Base-by-base conservation (phyloP, 495 filamentous ascomycete genomes). In the Beverwykella pulmonaria region DNA sequence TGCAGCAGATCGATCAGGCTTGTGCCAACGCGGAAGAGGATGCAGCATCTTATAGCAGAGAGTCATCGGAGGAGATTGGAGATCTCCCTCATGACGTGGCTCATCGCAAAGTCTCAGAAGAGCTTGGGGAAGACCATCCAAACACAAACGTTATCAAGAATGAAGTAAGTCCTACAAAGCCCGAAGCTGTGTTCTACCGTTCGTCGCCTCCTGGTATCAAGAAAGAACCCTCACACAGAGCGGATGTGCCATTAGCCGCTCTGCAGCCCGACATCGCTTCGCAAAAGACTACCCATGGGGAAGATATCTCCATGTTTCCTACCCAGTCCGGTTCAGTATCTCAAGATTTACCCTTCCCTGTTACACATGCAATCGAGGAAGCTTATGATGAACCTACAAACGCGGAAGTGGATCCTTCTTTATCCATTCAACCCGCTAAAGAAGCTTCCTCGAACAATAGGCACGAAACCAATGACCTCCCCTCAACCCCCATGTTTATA, bases 1-100 rank as follows among this genome's bases (percentile, higher is more conserved):
- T 69, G 17, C 27, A 44, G 3, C 32, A 64, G 32, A 69, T 69
- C 41, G 67, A 69, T 39, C 60, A 53, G 5, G 67, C 67, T 23
- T 69, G 67, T 52, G 60, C 36, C 1, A 39, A 64, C 49, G 47
- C 56, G 15, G 55, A 64, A 10, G 59, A 60, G 19, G 48, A 64
- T 55, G 47, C 48, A 1, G 55, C 12, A 2, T 39, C 12, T 14
- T 15, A 27, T n/a, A 19, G 14, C 25, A 57, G 59, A 59, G 54
- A 46, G 20, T n/a, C 36, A 22, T 68, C 65, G 8, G 41, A 50
- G 44, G 65, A 68, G 25, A 44, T 68, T 5, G 57, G 57, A 1
- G 49, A 47, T 34, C 17, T 10, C 22, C 22, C 12, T 3, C 41
- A 17, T 12, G 15, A 15, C 1, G 36, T 15, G 3, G 10, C 9